Evolutionary conservation across 2,329 filamentous ascomycete species (phyloP), one percentile per base, ranked within the genome.

Genomic region (Colletotrichum nymphaeae): DNA sequence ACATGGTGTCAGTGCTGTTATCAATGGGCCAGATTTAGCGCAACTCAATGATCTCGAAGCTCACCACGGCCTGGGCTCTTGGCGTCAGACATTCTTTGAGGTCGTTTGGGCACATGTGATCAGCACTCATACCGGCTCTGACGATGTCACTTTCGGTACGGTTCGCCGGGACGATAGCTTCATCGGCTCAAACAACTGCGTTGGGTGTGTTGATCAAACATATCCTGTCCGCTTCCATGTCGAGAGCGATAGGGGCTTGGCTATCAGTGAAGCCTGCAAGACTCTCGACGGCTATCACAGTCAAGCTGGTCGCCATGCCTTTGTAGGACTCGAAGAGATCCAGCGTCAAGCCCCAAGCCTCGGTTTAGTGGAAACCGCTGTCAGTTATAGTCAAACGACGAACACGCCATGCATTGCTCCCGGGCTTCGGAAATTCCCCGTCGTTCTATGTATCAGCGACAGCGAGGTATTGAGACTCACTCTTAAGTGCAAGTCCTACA

Each of bases 171-270:
- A 67, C n/a, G 56, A 67, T 1, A 59, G 55, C 56, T 67, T 67
- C 56, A 24, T 67, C 42, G 64, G 64, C 12, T 57, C 56, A 8
- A 37, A 53, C 4, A 46, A 28, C 19, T 37, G 32, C 26, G 53
- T 67, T 7, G 64, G 64, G 0, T 67, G 64, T 24, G 26, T 67
- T 19, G 64, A 67, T 24, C 64, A 67, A 26, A 67, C 64, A 9
- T 67, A 59, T 52, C 56, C 57, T 7, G 55, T 67, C 28, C 35
- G 55, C 16, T 37, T 53, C 56, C 35, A 30, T 5, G 42, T n/a
- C 8, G 32, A 30, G 4, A 26, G 8, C n/a, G 28, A 57, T 12
- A 0, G 30, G 6, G 30, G 30, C 19, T 14, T 57, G 14, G 22
- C 11, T 30, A 35, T 59, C 57, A 11, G n/a, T 35, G 57, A 59